phyloP scores from a whole-genome alignment of 1,284 basidiomycete genomes.

The Takashimella tepidaria region DNA sequence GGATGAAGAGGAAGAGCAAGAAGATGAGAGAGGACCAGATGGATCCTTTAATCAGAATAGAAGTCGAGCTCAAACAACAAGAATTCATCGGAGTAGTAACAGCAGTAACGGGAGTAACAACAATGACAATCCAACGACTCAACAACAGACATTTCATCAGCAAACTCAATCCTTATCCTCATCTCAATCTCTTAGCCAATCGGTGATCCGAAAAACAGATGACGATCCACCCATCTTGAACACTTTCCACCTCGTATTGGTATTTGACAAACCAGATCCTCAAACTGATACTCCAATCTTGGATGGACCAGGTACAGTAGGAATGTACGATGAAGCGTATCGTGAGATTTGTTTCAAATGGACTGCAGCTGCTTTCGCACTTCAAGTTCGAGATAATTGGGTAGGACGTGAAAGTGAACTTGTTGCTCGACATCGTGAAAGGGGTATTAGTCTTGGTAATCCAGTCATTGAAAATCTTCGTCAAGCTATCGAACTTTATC shows the following conservation, averaged over 20 bases:
- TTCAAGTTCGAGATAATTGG: slow-evolving; percentile 76
- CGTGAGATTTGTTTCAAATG: slow-evolving; percentile 79
- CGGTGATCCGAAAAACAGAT: slow-evolving; percentile 11
- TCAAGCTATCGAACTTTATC: slow-evolving; percentile 54
- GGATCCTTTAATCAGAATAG: too few species aligned
- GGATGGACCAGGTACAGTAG: slow-evolving; percentile 54
- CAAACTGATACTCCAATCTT: slow-evolving; percentile 51
- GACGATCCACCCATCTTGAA: slow-evolving; percentile 55
- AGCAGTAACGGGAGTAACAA: not conserved
- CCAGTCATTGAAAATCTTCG: slow-evolving; percentile 33
- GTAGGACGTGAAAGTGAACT: slow-evolving; percentile 69
- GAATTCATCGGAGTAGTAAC: not conserved
- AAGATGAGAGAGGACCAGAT: slow-evolving; percentile 7
- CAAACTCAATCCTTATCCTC: not conserved
- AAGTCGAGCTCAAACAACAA: not conserved
- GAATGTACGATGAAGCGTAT: slow-evolving; percentile 63
- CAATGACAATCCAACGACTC: not conserved
- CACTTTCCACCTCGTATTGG: slow-evolving; percentile 81
- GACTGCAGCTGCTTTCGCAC: slow-evolving; percentile 79
- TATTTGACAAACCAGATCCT: slow-evolving; percentile 83
- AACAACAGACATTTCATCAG: not conserved
- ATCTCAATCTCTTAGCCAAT: too few species aligned
- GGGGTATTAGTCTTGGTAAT: slow-evolving; percentile 39
- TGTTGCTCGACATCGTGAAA: slow-evolving; percentile 60
- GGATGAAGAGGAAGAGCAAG: slow-evolving; percentile 8